Evolutionary conservation across 2,329 filamentous ascomycete genomes (phyloP).

Genomic region (Sordariomycetes sp.): DNA sequence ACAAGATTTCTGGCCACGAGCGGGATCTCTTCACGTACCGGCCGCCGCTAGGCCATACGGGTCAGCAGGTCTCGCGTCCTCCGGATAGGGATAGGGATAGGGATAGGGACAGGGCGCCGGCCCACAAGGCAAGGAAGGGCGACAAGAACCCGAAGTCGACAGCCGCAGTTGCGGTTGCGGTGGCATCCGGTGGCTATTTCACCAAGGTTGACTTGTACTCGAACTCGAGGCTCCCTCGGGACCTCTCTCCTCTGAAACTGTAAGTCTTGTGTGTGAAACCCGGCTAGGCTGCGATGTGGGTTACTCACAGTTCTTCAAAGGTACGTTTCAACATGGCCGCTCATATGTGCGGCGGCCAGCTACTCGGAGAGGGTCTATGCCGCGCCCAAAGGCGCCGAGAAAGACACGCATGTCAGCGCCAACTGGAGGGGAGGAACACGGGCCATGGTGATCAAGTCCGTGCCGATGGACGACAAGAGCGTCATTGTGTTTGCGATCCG

Average conservation of each 20-base stretch:
- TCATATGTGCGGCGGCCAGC: slow-evolving; percentile 68
- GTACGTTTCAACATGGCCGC: slow-evolving; percentile 64
- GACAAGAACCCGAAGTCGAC: background rate
- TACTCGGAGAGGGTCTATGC: slow-evolving; percentile 69
- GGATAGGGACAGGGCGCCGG: background rate
- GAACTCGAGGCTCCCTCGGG: slow-evolving; percentile 62
- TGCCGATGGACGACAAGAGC: slow-evolving; percentile 67
- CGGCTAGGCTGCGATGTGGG: background rate
- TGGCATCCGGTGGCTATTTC: slow-evolving; percentile 27
- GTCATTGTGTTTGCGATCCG: slow-evolving; percentile 77
- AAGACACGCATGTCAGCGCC: slow-evolving; percentile 58
- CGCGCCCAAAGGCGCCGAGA: slow-evolving; percentile 49
- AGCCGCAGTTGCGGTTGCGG: background rate
- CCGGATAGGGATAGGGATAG: background rate
- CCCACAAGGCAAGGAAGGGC: background rate
- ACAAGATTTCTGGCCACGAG: slow-evolving; percentile 1
- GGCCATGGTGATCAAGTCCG: slow-evolving; percentile 74
- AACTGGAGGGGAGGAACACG: slow-evolving; percentile 69
- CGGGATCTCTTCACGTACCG: background rate
- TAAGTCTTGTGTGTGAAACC: slow-evolving; percentile 23
- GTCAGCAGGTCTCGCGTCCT: background rate
- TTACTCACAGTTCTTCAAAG: slow-evolving; percentile 23
- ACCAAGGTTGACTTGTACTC: slow-evolving; percentile 69
- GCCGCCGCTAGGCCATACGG: background rate
- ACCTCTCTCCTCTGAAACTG: slow-evolving; percentile 58